Evolutionary conservation across 116 monocot species (phyloP), one percentile per base, ranked within the genome.

Genomic region (Zostera marina): DNA sequence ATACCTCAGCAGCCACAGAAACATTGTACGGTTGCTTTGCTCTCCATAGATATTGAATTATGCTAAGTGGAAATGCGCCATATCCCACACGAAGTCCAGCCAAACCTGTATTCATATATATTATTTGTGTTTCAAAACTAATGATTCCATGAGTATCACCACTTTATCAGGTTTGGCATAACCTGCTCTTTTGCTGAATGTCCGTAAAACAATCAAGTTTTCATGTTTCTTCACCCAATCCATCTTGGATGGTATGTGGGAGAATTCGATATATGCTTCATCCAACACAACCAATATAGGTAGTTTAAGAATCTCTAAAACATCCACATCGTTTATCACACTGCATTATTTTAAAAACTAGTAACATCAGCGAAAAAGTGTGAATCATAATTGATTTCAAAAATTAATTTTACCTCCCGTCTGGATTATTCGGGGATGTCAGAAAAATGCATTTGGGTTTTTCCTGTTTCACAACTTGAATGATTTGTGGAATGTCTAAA

Each of bases 161-260:
- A 40, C 15, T 39, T 40, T 39, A 4, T 54, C 14, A 8, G 3
- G 12, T 7, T 61, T 13, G 22, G 6, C 64, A 64, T 52, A 39
- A 89, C 96, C 96, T 66, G 96, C 96, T 81, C 96, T 63, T 75
- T 98, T 98, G 78, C 96, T 98, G 76, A 98, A 98, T 70, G 96
- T 98, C 9, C 96, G 78, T 13, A 98, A 86, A 32, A 98, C 78
- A 57, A 89, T 86, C 70, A 98, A 72, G 63, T 98, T 98, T 14
- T 98, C 96, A 69, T 98, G 86, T 65, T 78, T 83, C 78, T 83
- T 98, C 19, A 98, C 96, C 96, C 96, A 98, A 56, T 76, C 72
- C 96, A 98, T 98, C 70, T 68, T 89, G 42, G 96, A 85, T 59
- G 75, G 73, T 49, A 89, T 44, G 56, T 80, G 80, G 60, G 96